These are phyloP conservation scores for Geranomyces variabilis DNA, from an alignment of 192 early-diverging fungal genomes.

Conservation along the genomic window DNA sequence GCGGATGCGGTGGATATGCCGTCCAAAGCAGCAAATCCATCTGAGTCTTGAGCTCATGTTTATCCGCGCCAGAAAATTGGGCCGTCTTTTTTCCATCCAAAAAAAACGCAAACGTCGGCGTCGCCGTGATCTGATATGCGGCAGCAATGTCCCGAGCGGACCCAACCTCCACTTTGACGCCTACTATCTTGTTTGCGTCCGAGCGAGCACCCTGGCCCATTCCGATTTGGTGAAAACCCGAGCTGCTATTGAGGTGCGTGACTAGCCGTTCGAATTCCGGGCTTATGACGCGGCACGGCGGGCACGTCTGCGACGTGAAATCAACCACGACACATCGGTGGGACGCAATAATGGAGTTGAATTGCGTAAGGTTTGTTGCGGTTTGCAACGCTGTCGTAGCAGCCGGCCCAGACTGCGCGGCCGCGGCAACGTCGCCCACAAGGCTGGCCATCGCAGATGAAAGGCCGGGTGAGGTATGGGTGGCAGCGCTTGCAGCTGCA, in stretches of 20 bases:
- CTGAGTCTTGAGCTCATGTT: slow-evolving; percentile 57
- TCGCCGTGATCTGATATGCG: slow-evolving; percentile 60
- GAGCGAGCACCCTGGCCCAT: slow-evolving; percentile 11
- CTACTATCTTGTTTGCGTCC: slow-evolving; percentile 48
- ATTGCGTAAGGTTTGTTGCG: slow-evolving; percentile 41
- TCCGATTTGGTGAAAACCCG: slow-evolving; percentile 19
- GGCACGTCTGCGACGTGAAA: slow-evolving; percentile 71
- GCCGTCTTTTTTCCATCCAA: slow-evolving; percentile 56
- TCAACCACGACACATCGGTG: slow-evolving; percentile 64
- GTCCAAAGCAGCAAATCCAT: slow-evolving; percentile 66
- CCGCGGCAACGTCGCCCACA: slow-evolving; percentile 14
- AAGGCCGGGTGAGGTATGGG: slow-evolving; percentile 32
- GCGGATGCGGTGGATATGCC: slow-evolving; percentile 72
- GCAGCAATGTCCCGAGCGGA: slow-evolving; percentile 57
- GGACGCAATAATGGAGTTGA: slow-evolving; percentile 49
- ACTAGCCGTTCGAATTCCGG: slow-evolving; percentile 70
- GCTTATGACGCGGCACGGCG: slow-evolving; percentile 69
- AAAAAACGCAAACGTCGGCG: slow-evolving; percentile 76
- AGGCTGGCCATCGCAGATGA: slow-evolving; percentile 20
- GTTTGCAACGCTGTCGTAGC: slow-evolving; percentile 32
- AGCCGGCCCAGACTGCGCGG: slow-evolving; percentile 9
- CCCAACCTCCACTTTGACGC: slow-evolving; percentile 64
- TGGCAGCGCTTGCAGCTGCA: slow-evolving; percentile 23
- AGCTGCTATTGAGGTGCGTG: slow-evolving; percentile 39
- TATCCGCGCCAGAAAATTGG: slow-evolving; percentile 67